Percentiles rank a stretch among this genome's conserved stretches.
Conservation (phyloP, 208 protist species). For the Leishmania lainsoni region DNA sequence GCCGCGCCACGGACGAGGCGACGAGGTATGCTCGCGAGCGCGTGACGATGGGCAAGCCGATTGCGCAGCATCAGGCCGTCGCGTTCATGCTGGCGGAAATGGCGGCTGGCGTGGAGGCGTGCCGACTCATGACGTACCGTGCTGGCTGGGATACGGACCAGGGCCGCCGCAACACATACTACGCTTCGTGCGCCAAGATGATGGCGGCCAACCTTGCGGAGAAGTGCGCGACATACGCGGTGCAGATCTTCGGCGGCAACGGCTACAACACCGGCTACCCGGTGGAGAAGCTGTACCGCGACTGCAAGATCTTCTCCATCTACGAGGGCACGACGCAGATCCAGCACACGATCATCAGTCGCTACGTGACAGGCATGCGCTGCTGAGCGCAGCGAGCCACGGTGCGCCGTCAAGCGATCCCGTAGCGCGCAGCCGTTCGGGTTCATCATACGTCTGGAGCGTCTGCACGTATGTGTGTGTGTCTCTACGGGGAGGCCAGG, state of each 20-base stretch:
- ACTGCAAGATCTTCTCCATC: conserved; percentile 94
- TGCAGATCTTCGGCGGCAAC: conserved; percentile 93
- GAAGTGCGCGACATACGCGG: conserved; percentile 69
- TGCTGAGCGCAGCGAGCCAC: conserved; percentile 20
- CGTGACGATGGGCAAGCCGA: conserved; percentile 85
- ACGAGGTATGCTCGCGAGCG: conserved; percentile 79
- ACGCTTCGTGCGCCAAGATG: conserved; percentile 86
- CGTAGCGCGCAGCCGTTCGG: background rate
- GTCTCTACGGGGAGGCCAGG: too few species aligned
- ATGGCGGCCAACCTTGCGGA: conserved; percentile 77
- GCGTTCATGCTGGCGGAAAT: conserved; percentile 90
- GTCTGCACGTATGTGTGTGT: conserved; percentile 1
- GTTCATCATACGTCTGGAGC: background rate
- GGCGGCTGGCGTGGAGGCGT: conserved; percentile 86
- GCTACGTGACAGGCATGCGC: conserved; percentile 57
- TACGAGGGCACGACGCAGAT: conserved; percentile 94
- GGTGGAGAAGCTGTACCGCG: conserved; percentile 93
- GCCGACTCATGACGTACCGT: conserved; percentile 68
- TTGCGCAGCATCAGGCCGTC: conserved; percentile 86
- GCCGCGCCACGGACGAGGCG: conserved; percentile 84
- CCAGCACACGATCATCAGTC: conserved; percentile 84
- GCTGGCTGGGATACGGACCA: conserved; percentile 82
- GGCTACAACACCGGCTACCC: conserved; percentile 94
- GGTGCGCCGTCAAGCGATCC: background rate
- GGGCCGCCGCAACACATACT: conserved; percentile 85